These are phyloP conservation scores for Wickerhamiella galacta DNA, from an alignment of 805 yeast species.

Conservation along the genomic window DNA sequence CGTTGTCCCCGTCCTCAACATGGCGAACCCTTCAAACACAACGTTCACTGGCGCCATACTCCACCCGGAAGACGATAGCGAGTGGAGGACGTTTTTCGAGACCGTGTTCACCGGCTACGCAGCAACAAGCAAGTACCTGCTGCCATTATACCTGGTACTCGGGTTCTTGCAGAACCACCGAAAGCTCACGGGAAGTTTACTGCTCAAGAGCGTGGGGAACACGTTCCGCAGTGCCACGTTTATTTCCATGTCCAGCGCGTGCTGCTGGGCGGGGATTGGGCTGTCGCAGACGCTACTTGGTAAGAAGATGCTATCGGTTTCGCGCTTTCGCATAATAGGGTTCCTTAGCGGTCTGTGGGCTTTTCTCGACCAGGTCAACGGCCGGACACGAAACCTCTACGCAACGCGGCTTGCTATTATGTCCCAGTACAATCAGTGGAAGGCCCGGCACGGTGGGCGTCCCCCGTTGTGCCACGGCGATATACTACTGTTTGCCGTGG, in stretches of 20 bases:
- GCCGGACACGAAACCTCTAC: slow-evolving; percentile 21
- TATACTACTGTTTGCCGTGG: slow-evolving; percentile 18
- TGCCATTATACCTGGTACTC: slow-evolving; percentile 16
- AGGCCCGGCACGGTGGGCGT: slow-evolving; percentile 14
- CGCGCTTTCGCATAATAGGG: slow-evolving; percentile 31
- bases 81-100: slow-evolving; percentile 14
- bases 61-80: slow-evolving; percentile 19
- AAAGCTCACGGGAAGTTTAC: slow-evolving; percentile 1
- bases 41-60: slow-evolving; percentile 20
- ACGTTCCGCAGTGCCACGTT: slow-evolving; percentile 21
- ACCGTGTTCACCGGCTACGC: slow-evolving; percentile 15
- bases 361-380: slow-evolving; percentile 20
- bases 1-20: slow-evolving; percentile 15
- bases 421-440: slow-evolving; percentile 22
- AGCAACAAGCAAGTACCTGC: slow-evolving; percentile 16
- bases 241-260: slow-evolving; percentile 21
- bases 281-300: slow-evolving; percentile 21
- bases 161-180: slow-evolving; percentile 8
- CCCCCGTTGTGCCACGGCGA: slow-evolving; percentile 20
- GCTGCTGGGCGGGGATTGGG: slow-evolving; percentile 27
- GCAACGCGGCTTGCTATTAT: slow-evolving; percentile 23
- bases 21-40: slow-evolving; percentile 21
- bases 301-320: slow-evolving; percentile 16
- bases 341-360: slow-evolving; percentile 28
- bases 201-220: slow-evolving; percentile 11